phyloP scores from a whole-genome alignment of 257 asterid species.

The Solanum microdontum region DNA sequence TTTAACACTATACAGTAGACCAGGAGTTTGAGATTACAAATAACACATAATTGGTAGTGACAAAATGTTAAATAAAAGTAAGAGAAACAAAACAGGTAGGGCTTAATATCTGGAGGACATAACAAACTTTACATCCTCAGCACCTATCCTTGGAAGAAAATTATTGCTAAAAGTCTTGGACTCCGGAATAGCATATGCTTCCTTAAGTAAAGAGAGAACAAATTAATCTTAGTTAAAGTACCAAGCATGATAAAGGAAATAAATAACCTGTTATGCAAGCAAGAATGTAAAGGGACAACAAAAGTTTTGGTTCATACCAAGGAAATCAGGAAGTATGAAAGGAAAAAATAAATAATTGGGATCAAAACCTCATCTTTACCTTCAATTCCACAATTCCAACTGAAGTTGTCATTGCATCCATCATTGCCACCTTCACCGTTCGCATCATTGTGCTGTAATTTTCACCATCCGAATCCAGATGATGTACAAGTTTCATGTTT shows the following conservation, averaged over 20 bases:
- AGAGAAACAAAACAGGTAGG: background rate
- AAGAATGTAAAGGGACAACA: background rate
- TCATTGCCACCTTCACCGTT: conserved; percentile 98
- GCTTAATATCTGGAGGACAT: background rate
- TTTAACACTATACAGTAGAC: background rate
- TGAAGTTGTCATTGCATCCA: conserved; percentile 84
- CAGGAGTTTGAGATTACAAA: background rate
- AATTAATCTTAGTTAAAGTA: background rate
- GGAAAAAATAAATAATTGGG: background rate
- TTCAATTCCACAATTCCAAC: conserved; percentile 99
- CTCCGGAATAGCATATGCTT: background rate
- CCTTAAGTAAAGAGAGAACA: background rate
- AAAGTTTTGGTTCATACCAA: background rate
- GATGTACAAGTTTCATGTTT: background rate
- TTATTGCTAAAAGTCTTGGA: background rate
- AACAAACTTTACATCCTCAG: background rate
- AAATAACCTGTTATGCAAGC: background rate
- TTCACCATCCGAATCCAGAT: background rate
- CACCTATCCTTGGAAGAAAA: background rate
- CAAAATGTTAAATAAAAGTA: background rate
- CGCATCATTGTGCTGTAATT: conserved; percentile 79
- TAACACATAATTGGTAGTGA: background rate
- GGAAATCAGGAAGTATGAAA: background rate
- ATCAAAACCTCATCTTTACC: conserved; percentile 29
- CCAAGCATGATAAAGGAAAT: background rate